These are phyloP conservation scores for Entomortierella parvispora DNA, from an alignment of 192 early-diverging fungal species.

Conservation along the genomic window DNA sequence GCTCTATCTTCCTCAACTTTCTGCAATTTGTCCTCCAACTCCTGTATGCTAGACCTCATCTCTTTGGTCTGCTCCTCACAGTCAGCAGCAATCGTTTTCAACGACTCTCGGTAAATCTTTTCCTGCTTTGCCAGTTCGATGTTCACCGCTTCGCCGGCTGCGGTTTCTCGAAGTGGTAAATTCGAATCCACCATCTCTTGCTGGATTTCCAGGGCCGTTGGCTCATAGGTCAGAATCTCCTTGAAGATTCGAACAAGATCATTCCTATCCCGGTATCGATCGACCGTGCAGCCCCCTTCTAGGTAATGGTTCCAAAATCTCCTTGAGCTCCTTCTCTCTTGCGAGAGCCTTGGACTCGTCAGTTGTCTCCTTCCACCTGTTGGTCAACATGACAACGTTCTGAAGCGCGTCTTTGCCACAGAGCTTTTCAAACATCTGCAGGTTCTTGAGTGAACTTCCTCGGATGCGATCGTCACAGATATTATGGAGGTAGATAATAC, in stretches of 20 bases:
- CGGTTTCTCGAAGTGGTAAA: background rate
- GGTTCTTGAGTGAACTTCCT: background rate
- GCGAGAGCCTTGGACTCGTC: no score
- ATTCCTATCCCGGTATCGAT: background rate
- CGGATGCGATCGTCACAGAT: background rate
- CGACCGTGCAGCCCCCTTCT: background rate
- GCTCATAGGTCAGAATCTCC: background rate
- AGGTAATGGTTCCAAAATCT: background rate
- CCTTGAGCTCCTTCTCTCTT: no score
- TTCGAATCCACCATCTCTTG: background rate
- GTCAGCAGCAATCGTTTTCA: background rate
- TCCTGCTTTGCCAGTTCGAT: background rate
- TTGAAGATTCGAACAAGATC: conserved; percentile 6
- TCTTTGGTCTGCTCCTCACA: background rate
- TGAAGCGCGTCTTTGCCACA: background rate
- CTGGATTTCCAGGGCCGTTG: background rate
- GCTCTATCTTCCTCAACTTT: background rate
- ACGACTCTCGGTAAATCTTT: background rate
- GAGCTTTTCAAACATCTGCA: conserved; percentile 3
- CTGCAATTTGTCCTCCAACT: background rate
- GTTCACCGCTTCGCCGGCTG: background rate
- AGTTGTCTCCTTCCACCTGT: background rate
- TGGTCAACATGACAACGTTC: background rate
- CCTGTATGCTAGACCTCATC: background rate
- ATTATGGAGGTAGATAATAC: conserved; percentile 8